Evolutionary conservation across 2,329 filamentous ascomycete genomes (phyloP).

Genomic region (Botrytis sinoallii): DNA sequence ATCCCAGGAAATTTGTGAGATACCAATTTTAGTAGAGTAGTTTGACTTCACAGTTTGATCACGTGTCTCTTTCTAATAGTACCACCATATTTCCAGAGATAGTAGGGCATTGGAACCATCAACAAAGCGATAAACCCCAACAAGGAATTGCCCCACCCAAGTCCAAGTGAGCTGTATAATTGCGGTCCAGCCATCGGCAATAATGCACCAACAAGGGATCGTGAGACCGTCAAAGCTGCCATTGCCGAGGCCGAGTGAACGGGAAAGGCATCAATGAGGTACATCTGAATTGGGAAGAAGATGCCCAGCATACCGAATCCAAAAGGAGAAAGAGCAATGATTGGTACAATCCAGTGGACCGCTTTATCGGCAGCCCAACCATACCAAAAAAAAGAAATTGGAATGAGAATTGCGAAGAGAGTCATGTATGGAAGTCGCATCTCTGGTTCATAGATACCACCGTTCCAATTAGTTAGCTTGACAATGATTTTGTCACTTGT

Average conservation of each 20-base stretch:
- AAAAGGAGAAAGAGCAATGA: slow-evolving; percentile 47
- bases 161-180: slow-evolving; percentile 46
- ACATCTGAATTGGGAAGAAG: slow-evolving; percentile 35
- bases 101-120: slow-evolving; percentile 50
- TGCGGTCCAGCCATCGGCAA: slow-evolving; percentile 51
- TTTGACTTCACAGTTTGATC: too few species aligned
- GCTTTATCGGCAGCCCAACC: slow-evolving; percentile 55
- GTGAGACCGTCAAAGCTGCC: slow-evolving; percentile 37
- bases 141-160: slow-evolving; percentile 37
- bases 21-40: too few species aligned
- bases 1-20: too few species aligned
- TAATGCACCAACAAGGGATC: slow-evolving; percentile 47
- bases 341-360: slow-evolving; percentile 55
- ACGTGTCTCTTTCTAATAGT: neutral
- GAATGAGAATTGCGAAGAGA: slow-evolving; percentile 51
- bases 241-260: slow-evolving; percentile 41
- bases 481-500: slow-evolving; percentile 48
- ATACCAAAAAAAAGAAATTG: slow-evolving; percentile 53
- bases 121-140: slow-evolving; percentile 41
- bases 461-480: slow-evolving; percentile 41
- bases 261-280: slow-evolving; percentile 50
- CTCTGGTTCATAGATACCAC: slow-evolving; percentile 40
- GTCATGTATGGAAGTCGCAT: slow-evolving; percentile 45
- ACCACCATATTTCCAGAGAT: slow-evolving; percentile 28
- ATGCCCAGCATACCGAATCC: slow-evolving; percentile 49